Evolutionary conservation across 306 rosid species (phyloP).

Genomic region (Canavalia gladiata): DNA sequence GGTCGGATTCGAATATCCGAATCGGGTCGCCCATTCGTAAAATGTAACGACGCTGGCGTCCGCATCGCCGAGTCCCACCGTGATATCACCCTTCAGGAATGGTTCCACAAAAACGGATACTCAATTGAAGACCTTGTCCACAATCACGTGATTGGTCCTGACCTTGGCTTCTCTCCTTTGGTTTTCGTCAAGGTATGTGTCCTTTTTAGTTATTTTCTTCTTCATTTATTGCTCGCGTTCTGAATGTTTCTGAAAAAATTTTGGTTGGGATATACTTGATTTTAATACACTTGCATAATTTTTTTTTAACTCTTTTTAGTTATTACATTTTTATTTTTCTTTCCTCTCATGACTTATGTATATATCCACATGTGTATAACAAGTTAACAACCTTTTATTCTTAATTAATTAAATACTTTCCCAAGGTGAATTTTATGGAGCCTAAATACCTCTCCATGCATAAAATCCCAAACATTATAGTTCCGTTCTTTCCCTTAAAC

Average conservation of each 20-base stretch:
- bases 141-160: constrained; percentile 69
- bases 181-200: constrained; percentile 65
- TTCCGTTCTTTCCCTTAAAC: too few species aligned
- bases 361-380: too few species aligned
- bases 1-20: constrained; percentile 65
- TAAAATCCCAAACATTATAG: too few species aligned
- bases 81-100: constrained; percentile 54
- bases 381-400: too few species aligned
- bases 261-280: too few species aligned
- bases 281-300: too few species aligned
- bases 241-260: not conserved
- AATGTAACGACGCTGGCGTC: constrained; percentile 82
- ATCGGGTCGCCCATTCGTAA: constrained; percentile 58
- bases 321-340: too few species aligned
- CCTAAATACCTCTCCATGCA: too few species aligned
- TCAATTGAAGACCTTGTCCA: constrained; percentile 47
- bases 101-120: constrained; percentile 49
- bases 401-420: too few species aligned
- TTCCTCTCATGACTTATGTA: too few species aligned
- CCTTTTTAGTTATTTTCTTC: not conserved
- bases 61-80: constrained; percentile 64
- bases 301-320: too few species aligned
- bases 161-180: constrained; percentile 74
- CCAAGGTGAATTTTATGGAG: too few species aligned
- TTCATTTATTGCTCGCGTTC: not conserved